phyloP scores from a whole-genome alignment of 805 yeast species.

The Hanseniaspora singularis region DNA sequence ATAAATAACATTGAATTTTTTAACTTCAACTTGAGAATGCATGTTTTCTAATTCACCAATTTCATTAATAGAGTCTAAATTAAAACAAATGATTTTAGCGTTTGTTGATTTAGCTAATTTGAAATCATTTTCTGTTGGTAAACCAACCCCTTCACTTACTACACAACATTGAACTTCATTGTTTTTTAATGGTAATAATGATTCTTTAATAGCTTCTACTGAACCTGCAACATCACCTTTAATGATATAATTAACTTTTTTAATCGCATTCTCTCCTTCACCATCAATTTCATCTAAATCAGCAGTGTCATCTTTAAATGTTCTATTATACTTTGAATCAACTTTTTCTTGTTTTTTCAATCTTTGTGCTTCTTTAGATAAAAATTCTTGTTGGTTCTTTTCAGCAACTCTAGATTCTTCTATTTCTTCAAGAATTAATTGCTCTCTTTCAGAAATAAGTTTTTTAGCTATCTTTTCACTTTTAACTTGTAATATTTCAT shows the following conservation, averaged over 20 bases:
- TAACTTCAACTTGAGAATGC: slow-evolving; percentile 39
- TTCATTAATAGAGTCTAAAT: slow-evolving; percentile 52
- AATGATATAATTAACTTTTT: slow-evolving; percentile 46
- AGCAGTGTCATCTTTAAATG: slow-evolving; percentile 39
- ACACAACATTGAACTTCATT: slow-evolving; percentile 67
- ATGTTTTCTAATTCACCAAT: slow-evolving; percentile 42
- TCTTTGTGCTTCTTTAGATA: slow-evolving; percentile 34
- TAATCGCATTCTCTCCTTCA: slow-evolving; percentile 24
- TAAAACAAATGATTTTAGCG: slow-evolving; percentile 70
- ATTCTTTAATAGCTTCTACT: slow-evolving; percentile 80
- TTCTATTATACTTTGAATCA: slow-evolving; percentile 32
- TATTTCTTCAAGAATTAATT: slow-evolving; percentile 44
- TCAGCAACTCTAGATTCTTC: slow-evolving; percentile 55
- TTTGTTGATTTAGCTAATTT: slow-evolving; percentile 56
- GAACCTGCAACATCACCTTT: slow-evolving; percentile 93
- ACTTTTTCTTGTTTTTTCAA: slow-evolving; percentile 26
- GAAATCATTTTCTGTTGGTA: slow-evolving; percentile 54
- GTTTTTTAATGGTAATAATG: slow-evolving; percentile 73
- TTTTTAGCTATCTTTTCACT: slow-evolving; percentile 64
- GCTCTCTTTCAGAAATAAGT: slow-evolving; percentile 53
- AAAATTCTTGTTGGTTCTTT: slow-evolving; percentile 44
- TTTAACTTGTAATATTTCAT: slow-evolving; percentile 62
- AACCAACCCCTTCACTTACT: slow-evolving; percentile 65
- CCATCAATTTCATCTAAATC: slow-evolving; percentile 28
- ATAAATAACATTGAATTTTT: slow-evolving; percentile 69